Percentiles rank a stretch among this genome's conserved stretches.
Conservation (phyloP, 116 monocot species). For the Zostera marina region DNA sequence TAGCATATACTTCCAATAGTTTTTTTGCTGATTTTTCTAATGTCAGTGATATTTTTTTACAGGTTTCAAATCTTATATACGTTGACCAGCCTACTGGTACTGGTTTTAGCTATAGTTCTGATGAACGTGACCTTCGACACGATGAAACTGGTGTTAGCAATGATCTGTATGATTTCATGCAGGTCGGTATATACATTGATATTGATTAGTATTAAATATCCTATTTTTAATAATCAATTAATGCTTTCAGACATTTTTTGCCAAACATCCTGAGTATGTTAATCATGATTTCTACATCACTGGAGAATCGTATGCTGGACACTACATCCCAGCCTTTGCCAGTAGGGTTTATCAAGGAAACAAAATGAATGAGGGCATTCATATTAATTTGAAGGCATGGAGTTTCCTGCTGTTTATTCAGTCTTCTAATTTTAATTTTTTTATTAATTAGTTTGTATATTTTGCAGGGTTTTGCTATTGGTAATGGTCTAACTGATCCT, state of each 20-base stretch:
- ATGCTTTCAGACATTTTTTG: conserved; percentile 41
- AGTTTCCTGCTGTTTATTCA: background rate
- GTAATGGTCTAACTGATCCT: conserved; percentile 83
- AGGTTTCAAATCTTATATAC: conserved; percentile 71
- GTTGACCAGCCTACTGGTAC: conserved; percentile 88
- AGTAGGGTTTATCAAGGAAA: conserved; percentile 65
- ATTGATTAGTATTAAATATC: background rate
- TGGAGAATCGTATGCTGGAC: conserved; percentile 84
- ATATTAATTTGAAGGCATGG: conserved; percentile 61
- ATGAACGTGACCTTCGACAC: conserved; percentile 49
- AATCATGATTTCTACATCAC: conserved; percentile 74
- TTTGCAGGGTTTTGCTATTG: conserved; percentile 70
- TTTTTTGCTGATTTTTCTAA: background rate
- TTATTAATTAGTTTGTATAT: background rate
- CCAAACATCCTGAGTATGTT: conserved; percentile 40
- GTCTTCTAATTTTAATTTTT: background rate
- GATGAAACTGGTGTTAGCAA: conserved; percentile 47
- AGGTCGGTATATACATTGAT: conserved; percentile 23
- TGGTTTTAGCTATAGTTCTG: conserved; percentile 64
- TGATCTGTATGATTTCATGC: conserved; percentile 64
- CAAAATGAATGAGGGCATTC: conserved; percentile 59
- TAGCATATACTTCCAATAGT: too few relatives aligned
- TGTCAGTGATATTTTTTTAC: conserved; percentile 2
- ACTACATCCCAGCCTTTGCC: conserved; percentile 81
- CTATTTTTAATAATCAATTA: background rate